Conservation (phyloP, 441 rosid species). For the Theobroma grandiflorum region DNA sequence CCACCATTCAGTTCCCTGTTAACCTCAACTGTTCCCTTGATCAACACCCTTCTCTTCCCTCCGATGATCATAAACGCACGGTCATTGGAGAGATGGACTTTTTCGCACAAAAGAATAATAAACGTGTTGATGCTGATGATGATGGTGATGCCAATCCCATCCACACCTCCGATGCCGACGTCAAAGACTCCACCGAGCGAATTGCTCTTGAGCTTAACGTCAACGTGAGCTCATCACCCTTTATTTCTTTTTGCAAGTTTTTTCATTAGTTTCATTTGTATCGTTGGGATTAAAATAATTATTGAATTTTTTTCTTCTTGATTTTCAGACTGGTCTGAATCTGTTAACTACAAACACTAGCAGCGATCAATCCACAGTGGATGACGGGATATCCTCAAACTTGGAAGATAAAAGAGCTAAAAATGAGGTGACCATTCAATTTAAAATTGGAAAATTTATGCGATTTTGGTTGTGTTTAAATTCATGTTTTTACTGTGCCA, state of each 20-base stretch:
- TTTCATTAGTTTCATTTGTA: neutral
- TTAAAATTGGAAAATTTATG: neutral
- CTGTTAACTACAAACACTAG: conserved; percentile 45
- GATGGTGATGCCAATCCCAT: conserved; percentile 8
- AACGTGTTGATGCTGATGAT: neutral
- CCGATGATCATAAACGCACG: neutral
- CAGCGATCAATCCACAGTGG: conserved; percentile 48
- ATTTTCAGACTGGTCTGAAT: conserved; percentile 48
- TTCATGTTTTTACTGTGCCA: conserved; percentile 20
- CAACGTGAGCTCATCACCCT: neutral
- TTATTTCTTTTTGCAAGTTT: neutral
- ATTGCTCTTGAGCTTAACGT: conserved; percentile 7
- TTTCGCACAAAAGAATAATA: conserved; percentile 39
- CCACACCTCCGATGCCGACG: conserved; percentile 37
- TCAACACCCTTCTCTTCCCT: conserved; percentile 4
- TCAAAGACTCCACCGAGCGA: conserved; percentile 24
- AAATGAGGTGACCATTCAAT: conserved; percentile 38
- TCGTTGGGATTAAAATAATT: neutral
- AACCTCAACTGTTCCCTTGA: conserved; percentile 30
- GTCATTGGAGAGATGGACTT: conserved; percentile 57
- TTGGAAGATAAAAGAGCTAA: conserved; percentile 39
- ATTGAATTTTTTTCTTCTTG: neutral
- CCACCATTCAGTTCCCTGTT: conserved; percentile 54
- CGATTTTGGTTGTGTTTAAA: neutral
- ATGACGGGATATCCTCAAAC: conserved; percentile 40